Base-by-base conservation (phyloP, 225 moss, liverwort and hornwort genomes). In the Pseudoscleropodium purum region DNA sequence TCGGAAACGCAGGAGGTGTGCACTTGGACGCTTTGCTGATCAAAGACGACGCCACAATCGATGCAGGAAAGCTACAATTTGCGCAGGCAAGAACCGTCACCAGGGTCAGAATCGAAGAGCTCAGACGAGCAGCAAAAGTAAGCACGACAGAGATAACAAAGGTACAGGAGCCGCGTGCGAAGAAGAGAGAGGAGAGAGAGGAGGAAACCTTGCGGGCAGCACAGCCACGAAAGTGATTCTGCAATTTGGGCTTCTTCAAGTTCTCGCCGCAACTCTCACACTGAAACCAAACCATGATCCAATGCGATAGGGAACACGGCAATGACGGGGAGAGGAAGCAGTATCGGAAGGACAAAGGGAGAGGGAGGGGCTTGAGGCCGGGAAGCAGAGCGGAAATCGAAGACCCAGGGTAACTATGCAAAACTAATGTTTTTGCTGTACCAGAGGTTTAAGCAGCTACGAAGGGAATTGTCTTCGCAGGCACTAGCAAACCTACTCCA, bases 241-340 rank as follows among this genome's bases (percentile, higher is more conserved):
- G 90, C 87, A 99, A 89, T 90, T 99, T 99, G 24, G 98, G 98
- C 93, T 99, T 99, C 96, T 99, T 99, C 86, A 99, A 84, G 82
- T 96, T 99, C 87, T 99, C 98, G 61, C 98, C 97, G 70, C 98
- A 99, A 88, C 96, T 96, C 92, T 99, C 98, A 85, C 98, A 99
- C 92, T 99, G 98, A 92, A 99, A 99, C 98, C 98, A 99, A 85
- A 99, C 98, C 98, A 99, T 99, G 90, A 87, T 95, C 49, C 84
- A 39, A 52, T 37, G 39, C 73, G 56, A 79, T 27, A 57, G 75
- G 9, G 57, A 82, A 64, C 43, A 59, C 49, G 60, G 31, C n/a
- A 85, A 49, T 29, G 69, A 31, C 31, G n/a, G 25, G 62, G 34
- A 39, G 52, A 8, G 18, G 18, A 59, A 29, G 59, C 80, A 80